Percentiles rank a stretch among this genome's conserved stretches.
Evolutionary conservation across 495 filamentous ascomycete species (phyloP).

Genomic region (Aspergillus ellipticus): DNA sequence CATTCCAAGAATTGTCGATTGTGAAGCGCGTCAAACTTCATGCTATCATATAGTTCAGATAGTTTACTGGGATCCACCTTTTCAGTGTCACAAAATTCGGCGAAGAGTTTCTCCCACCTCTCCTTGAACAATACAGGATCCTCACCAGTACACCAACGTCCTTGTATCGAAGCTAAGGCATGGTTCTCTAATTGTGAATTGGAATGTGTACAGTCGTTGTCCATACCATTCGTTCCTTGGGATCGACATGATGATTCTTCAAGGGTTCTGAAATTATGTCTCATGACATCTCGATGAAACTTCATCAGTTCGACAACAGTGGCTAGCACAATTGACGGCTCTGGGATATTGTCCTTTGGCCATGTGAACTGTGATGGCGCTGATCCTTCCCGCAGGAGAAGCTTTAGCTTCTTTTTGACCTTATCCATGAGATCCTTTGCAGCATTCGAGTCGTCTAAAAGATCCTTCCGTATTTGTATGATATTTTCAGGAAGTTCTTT

Average conservation of each 20-base stretch:
- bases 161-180: conserved; percentile 68
- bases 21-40: conserved; percentile 98
- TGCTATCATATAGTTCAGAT: conserved; percentile 95
- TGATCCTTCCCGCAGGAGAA: conserved; percentile 80
- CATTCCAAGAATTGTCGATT: conserved; percentile 97
- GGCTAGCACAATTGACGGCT: conserved; percentile 83
- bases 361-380: conserved; percentile 94
- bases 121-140: conserved; percentile 93
- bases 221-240: conserved; percentile 21
- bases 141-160: conserved; percentile 94
- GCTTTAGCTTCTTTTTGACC: conserved; percentile 98
- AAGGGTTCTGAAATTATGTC: conserved; percentile 80
- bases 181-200: conserved; percentile 45
- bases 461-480: conserved; percentile 86
- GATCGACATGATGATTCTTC: conserved; percentile 58
- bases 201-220: conserved; percentile 22
- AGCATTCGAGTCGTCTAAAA: conserved; percentile 97
- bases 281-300: conserved; percentile 92
- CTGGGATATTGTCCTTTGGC: conserved; percentile 88
- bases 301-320: conserved; percentile 97
- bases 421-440: conserved; percentile 99
- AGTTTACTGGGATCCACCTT: conserved; percentile 99
- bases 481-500: conserved; percentile 80
- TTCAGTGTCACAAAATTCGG: conserved; percentile 91
- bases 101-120: conserved; percentile 97